A percentile compares a stretch with the other conserved stretches of the same genome.
These are phyloP conservation scores for Kodamaea nitidulidarum DNA, from an alignment of 805 yeast species.

Conservation along the genomic window DNA sequence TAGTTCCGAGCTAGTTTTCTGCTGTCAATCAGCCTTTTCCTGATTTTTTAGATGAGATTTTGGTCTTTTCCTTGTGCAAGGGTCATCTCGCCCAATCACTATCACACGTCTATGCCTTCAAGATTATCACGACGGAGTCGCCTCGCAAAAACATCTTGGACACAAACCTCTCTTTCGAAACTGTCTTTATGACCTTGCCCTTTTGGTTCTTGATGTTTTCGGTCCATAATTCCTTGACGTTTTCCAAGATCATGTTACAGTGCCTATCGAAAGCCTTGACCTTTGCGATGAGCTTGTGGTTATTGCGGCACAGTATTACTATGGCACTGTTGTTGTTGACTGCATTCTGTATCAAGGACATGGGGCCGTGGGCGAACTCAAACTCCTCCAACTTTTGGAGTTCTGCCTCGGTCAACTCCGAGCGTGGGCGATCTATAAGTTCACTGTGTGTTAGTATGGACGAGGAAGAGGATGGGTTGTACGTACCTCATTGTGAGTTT, in stretches of 20 bases:
- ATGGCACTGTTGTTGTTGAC: conserved; percentile 71
- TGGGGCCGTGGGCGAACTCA: conserved; percentile 87
- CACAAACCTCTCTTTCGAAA: conserved; percentile 67
- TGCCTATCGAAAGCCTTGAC: conserved; percentile 96
- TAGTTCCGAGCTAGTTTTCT: too few species aligned
- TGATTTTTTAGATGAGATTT: too few species aligned
- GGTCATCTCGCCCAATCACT: too few species aligned
- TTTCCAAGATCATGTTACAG: conserved; percentile 87
- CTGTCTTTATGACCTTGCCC: conserved; percentile 67
- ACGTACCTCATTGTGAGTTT: conserved; percentile 14
- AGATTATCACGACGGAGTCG: conserved; percentile 85
- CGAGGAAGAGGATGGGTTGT: neutral
- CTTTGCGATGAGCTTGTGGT: conserved; percentile 84
- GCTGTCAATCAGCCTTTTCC: too few species aligned
- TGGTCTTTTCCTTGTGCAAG: too few species aligned
- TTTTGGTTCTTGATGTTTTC: conserved; percentile 57
- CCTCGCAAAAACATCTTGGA: conserved; percentile 92
- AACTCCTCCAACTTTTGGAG: conserved; percentile 80
- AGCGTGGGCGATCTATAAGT: conserved; percentile 65
- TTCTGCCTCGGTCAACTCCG: conserved; percentile 78
- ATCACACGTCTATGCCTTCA: too few species aligned
- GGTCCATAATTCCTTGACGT: conserved; percentile 85
- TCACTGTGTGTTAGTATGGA: conserved; percentile 49
- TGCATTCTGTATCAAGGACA: conserved; percentile 82
- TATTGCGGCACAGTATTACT: conserved; percentile 84